Evolutionary conservation across 768 basidiomycete genomes (phyloP), one percentile per base, ranked within the genome.

Genomic region (Infundibulicybe gibba): DNA sequence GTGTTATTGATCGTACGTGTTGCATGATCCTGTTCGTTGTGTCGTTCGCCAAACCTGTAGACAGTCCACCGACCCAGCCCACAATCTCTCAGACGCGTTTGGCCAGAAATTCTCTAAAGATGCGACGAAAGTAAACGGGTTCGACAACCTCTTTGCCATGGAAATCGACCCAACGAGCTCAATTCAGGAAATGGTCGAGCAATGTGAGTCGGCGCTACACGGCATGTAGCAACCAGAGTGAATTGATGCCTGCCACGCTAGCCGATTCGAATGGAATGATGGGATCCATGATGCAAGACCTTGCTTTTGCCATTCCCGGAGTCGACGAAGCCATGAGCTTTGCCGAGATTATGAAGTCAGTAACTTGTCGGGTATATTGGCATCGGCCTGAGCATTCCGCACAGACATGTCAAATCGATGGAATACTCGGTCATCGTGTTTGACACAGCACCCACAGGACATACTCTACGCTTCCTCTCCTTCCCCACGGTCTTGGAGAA

Each of bases 261-360:
- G 89, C 90, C 49, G 90, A 91, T 63, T 81, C 84, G 55, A 90
- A 88, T 59, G 87, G 88, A 10, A 94, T 95, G 75, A 98, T 98
- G 95, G 93, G 93, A 40, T 84, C 87, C 52, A 98, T 99, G 94
- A 97, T 99, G 92, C 97, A 99, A 66, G 97, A 99, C 69, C 79
- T 99, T 38, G 97, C 97, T 0, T 99, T 99, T 60, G 94, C 97
- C 2, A 98, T 99, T 48, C 97, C 97, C 0, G 97, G 97, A 69
- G 95, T 99, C 11, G 97, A 99, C 59, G 97, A 99, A 68, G 97
- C 97, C 3, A 98, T 99, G 97, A 94, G 93, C 53, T 99, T 99
- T 57, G 97, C 97, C 0, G 97, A 99, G 67, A 97, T 99, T 65
- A 99, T 98, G 97, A 99, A 98, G 95, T 97, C 49, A 48, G 83